phyloP scores from a whole-genome alignment of 306 rosid species.

The Cicer pinnatifidum region DNA sequence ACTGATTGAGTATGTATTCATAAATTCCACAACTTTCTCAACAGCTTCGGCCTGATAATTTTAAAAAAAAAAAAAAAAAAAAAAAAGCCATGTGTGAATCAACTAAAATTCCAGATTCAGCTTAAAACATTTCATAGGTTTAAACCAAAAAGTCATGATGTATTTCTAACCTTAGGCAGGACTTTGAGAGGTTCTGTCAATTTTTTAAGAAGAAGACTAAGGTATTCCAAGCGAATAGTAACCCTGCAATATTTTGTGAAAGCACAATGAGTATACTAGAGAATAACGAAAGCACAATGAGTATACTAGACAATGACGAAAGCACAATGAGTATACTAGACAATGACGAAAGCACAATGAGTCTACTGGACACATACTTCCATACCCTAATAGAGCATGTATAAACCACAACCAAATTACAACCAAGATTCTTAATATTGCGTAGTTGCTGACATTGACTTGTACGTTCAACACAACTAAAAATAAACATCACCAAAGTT shows the following conservation, averaged over 20 bases:
- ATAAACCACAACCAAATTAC: slow-evolving; percentile 37
- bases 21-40: slow-evolving; percentile 81
- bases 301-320: slow-evolving; percentile 12
- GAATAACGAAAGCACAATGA: too few species aligned
- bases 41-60: slow-evolving; percentile 84
- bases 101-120: slow-evolving; percentile 34
- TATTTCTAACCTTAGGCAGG: slow-evolving; percentile 74
- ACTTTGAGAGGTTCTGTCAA: slow-evolving; percentile 71
- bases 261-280: slow-evolving; percentile 25
- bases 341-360: too few species aligned
- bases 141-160: slow-evolving; percentile 18
- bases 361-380: slow-evolving; percentile 21
- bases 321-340: slow-evolving; percentile 25
- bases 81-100: slow-evolving; percentile 1
- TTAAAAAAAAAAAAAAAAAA: slow-evolving; percentile 41
- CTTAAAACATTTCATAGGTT: slow-evolving; percentile 33
- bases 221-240: slow-evolving; percentile 78
- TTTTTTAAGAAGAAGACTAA: slow-evolving; percentile 66
- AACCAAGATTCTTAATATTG: slow-evolving; percentile 19
- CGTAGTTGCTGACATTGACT: slow-evolving; percentile 21
- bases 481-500: not conserved
- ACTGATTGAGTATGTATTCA: slow-evolving; percentile 81
- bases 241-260: slow-evolving; percentile 63
- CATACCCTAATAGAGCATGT: slow-evolving; percentile 26
- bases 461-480: slow-evolving; percentile 25